phyloP scores from a whole-genome alignment of 257 asterid genomes.

The Lavandula angustifolia region DNA sequence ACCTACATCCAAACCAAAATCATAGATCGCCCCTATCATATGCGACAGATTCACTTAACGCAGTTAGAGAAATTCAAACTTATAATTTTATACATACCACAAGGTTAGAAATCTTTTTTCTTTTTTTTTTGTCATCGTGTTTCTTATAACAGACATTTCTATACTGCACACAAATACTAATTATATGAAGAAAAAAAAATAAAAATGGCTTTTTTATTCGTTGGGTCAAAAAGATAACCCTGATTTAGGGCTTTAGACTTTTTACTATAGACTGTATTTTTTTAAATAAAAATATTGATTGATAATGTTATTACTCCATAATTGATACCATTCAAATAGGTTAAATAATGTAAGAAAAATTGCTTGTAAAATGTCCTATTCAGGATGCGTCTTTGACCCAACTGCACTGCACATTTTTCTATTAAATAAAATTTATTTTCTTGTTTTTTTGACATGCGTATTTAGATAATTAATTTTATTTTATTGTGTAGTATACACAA shows the following conservation, averaged over 20 bases:
- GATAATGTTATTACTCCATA: background rate
- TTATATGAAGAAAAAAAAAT: no score
- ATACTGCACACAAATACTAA: no score
- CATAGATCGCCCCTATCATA: no score
- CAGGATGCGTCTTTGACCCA: conserved; percentile 46
- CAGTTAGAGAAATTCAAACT: no score
- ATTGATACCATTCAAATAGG: conserved; percentile 14
- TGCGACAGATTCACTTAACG: no score
- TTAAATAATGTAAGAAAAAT: conserved; percentile 3
- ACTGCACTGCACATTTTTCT: conserved; percentile 8
- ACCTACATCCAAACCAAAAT: no score
- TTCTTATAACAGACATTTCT: no score
- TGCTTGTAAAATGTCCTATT: conserved; percentile 2
- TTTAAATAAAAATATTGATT: background rate
- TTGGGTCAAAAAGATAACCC: conserved; percentile 35
- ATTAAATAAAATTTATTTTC: background rate
- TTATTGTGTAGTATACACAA: conserved; percentile 5
- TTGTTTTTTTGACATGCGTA: conserved; percentile 32
- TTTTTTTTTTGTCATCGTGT: no score
- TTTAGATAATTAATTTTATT: conserved; percentile 9
- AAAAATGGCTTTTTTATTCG: no score
- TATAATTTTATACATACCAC: no score
- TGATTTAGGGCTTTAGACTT: conserved; percentile 30
- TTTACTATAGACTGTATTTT: conserved; percentile 8
- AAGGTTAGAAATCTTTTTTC: no score